Conservation (phyloP, 2,329 filamentous ascomycete species). For the Venturiaceae sp. region DNA sequence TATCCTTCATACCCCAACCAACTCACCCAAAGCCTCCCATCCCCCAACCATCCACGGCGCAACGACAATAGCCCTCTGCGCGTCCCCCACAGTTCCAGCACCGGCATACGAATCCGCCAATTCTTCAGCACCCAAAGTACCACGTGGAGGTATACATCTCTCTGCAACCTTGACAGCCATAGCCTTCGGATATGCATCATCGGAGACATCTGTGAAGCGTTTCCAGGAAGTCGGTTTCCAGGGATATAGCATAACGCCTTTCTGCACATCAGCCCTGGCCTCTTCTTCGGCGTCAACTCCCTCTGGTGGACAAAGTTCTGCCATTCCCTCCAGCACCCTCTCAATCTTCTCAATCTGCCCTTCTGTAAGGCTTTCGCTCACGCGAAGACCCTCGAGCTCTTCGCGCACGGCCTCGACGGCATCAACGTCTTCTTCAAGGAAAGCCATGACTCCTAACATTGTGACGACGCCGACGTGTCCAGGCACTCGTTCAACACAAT, state of each 20-base stretch:
- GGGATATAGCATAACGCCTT: slow-evolving; percentile 72
- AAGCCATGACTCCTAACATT: slow-evolving; percentile 73
- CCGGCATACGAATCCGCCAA: slow-evolving; percentile 66
- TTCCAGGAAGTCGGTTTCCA: slow-evolving; percentile 74
- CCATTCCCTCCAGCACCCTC: slow-evolving; percentile 66
- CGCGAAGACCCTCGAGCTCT: slow-evolving; percentile 65
- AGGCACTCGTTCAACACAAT: slow-evolving; percentile 62
- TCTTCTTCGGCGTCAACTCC: slow-evolving; percentile 41
- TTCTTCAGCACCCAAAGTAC: slow-evolving; percentile 57
- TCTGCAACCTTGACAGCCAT: slow-evolving; percentile 76
- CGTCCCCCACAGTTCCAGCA: slow-evolving; percentile 61
- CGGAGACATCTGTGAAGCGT: slow-evolving; percentile 49
- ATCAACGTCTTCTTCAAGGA: slow-evolving; percentile 71
- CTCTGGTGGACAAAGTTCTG: slow-evolving; percentile 38
- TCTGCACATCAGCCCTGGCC: slow-evolving; percentile 63
- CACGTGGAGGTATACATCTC: slow-evolving; percentile 63
- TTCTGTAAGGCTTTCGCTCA: slow-evolving; percentile 51
- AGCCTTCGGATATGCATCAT: slow-evolving; percentile 48
- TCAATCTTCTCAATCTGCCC: slow-evolving; percentile 61
- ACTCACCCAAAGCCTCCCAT: slow-evolving; percentile 49
- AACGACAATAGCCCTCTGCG: slow-evolving; percentile 66
- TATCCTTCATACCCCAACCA: background rate
- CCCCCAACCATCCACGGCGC: slow-evolving; percentile 66
- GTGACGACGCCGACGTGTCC: slow-evolving; percentile 72
- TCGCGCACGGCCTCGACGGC: slow-evolving; percentile 70